Conservation (phyloP, 2,329 filamentous ascomycete species). For the Chaetomium globosum region DNA sequence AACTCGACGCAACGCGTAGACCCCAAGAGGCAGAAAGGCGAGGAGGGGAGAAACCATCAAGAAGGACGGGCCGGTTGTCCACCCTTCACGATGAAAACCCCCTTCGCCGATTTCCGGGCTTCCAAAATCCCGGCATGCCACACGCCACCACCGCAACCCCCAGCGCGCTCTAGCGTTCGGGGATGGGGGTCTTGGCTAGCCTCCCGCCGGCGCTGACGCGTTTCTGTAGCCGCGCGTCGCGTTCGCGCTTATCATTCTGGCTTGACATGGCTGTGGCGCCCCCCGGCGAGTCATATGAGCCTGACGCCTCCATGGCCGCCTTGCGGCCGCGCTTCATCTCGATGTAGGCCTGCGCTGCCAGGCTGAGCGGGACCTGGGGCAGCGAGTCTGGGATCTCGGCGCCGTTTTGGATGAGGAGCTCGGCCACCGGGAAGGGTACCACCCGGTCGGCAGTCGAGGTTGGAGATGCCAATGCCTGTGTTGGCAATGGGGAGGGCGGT, state of each 20-base stretch:
- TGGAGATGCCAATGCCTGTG: slow-evolving; percentile 46
- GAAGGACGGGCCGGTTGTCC: not conserved
- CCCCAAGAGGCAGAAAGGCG: not conserved
- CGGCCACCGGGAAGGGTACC: slow-evolving; percentile 82
- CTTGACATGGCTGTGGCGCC: not conserved
- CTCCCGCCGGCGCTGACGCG: slow-evolving; percentile 76
- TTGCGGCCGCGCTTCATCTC: slow-evolving; percentile 69
- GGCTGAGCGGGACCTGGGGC: slow-evolving; percentile 81
- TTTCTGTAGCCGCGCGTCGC: slow-evolving; percentile 73
- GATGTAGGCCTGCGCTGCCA: slow-evolving; percentile 78
- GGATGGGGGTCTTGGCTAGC: slow-evolving; percentile 66
- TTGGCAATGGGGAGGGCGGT: slow-evolving; percentile 60
- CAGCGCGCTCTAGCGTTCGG: slow-evolving; percentile 55
- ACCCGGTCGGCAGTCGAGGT: slow-evolving; percentile 53
- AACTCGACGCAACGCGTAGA: not conserved
- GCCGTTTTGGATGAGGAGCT: slow-evolving; percentile 90
- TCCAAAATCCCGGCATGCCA: slow-evolving; percentile 31
- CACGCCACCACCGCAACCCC: slow-evolving; percentile 30
- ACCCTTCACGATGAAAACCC: slow-evolving; percentile 14
- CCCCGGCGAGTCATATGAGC: slow-evolving; percentile 50
- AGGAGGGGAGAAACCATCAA: not conserved
- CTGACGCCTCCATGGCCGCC: slow-evolving; percentile 46
- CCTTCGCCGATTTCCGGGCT: slow-evolving; percentile 3
- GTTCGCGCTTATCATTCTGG: slow-evolving; percentile 54
- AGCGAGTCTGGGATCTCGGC: slow-evolving; percentile 77